These are phyloP conservation scores for Trypanosomatidae sp. DNA, from an alignment of 208 protist species.

Conservation along the genomic window DNA sequence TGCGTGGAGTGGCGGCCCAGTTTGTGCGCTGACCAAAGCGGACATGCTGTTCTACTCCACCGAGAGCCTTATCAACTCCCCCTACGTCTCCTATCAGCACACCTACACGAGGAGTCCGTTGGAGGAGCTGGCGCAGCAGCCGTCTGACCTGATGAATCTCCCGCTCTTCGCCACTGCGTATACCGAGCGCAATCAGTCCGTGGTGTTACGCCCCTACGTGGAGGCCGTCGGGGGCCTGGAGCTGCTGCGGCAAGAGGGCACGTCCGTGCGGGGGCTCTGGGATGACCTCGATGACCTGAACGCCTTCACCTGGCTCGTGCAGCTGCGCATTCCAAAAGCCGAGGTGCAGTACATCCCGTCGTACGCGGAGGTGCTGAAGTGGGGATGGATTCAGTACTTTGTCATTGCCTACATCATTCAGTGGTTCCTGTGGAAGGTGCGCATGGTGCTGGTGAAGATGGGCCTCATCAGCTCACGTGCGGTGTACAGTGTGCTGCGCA, in stretches of 20 bases:
- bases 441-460: slow-evolving; percentile 53
- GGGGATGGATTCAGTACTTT: slow-evolving; percentile 87
- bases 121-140: slow-evolving; percentile 29
- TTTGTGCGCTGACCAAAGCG: slow-evolving; percentile 62
- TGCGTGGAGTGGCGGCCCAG: slow-evolving; percentile 30
- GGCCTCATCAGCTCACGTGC: slow-evolving; percentile 60
- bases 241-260: slow-evolving; percentile 26
- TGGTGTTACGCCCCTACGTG: slow-evolving; percentile 34
- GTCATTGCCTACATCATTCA: slow-evolving; percentile 71
- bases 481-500: slow-evolving; percentile 36
- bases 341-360: slow-evolving; percentile 64
- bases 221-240: slow-evolving; percentile 47
- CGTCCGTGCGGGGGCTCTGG: slow-evolving; percentile 33
- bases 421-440: slow-evolving; percentile 72
- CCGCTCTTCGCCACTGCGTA: slow-evolving; percentile 52
- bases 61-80: slow-evolving; percentile 42
- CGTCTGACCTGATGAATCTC: slow-evolving; percentile 53
- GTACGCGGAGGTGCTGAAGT: slow-evolving; percentile 72
- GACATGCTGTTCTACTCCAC: slow-evolving; percentile 66
- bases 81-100: slow-evolving; percentile 48
- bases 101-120: slow-evolving; percentile 58
- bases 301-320: slow-evolving; percentile 70
- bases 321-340: slow-evolving; percentile 49
- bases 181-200: slow-evolving; percentile 57
- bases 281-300: slow-evolving; percentile 62